A percentile compares a stretch with the other conserved stretches of the same genome.
Conservation (phyloP, 805 yeast genomes). For the Ogataea salicorniae region DNA sequence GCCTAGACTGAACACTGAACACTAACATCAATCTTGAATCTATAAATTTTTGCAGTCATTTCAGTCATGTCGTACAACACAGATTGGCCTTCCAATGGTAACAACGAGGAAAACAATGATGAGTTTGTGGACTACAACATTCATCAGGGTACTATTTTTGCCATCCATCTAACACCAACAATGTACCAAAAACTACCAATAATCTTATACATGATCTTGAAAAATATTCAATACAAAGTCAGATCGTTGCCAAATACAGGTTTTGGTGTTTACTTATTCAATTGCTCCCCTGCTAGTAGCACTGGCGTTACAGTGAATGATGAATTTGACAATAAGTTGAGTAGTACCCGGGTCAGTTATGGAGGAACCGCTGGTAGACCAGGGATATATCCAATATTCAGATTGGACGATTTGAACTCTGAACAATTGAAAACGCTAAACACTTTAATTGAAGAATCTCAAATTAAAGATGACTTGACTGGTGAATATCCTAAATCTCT, state of each 20-base stretch:
- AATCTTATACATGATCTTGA: constrained; percentile 52
- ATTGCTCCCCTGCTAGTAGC: constrained; percentile 30
- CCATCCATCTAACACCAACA: constrained; percentile 53
- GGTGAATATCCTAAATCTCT: constrained; percentile 8
- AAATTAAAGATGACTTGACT: constrained; percentile 7
- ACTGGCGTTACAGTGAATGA: too few relatives aligned
- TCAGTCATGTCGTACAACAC: not conserved
- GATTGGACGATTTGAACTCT: constrained; percentile 50
- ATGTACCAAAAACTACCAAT: constrained; percentile 34
- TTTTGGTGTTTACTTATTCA: constrained; percentile 65
- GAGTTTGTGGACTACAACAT: constrained; percentile 38
- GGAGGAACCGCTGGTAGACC: not conserved
- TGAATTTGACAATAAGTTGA: too few relatives aligned
- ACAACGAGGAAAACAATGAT: constrained; percentile 1
- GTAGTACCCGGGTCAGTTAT: too few relatives aligned
- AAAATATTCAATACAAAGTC: constrained; percentile 61
- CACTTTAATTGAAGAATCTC: constrained; percentile 42
- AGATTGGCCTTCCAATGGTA: not conserved
- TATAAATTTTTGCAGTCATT: not conserved
- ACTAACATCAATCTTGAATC: too few relatives aligned
- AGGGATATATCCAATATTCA: constrained; percentile 47
- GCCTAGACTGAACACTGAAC: too few relatives aligned
- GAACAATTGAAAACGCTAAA: constrained; percentile 52
- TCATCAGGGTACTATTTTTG: constrained; percentile 60
- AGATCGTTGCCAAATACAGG: constrained; percentile 65